Conservation (phyloP, 2,329 filamentous ascomycete genomes). For the Coccinonectria pachysandricola region DNA sequence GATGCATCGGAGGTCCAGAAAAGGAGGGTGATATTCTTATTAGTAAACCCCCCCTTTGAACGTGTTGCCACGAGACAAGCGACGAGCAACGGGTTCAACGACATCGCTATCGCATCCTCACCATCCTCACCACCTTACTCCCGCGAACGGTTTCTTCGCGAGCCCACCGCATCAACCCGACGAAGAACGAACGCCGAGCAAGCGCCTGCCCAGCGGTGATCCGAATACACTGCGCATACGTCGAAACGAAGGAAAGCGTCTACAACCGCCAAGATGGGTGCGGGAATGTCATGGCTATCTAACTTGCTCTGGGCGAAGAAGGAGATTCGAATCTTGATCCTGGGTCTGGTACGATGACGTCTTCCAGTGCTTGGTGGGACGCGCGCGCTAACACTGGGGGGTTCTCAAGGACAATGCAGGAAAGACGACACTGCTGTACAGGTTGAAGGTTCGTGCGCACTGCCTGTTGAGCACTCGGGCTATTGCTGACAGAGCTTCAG, state of each 20-base stretch:
- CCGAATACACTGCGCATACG: too few relatives aligned
- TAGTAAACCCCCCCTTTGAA: slow-evolving; percentile 9
- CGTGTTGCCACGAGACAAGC: slow-evolving; percentile 14
- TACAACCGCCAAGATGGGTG: slow-evolving; percentile 44
- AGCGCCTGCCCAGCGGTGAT: too few relatives aligned
- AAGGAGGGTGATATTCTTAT: slow-evolving; percentile 21
- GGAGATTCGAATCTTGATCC: slow-evolving; percentile 91
- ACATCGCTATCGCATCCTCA: slow-evolving; percentile 1
- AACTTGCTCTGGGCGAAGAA: slow-evolving; percentile 82
- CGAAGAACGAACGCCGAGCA: too few relatives aligned
- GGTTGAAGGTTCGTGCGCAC: slow-evolving; percentile 61
- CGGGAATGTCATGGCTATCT: slow-evolving; percentile 59
- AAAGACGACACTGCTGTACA: slow-evolving; percentile 94
- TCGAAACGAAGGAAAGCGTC: too few relatives aligned
- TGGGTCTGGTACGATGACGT: slow-evolving; percentile 62
- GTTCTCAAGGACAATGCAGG: slow-evolving; percentile 78
- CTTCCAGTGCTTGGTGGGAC: slow-evolving; percentile 5
- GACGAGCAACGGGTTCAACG: slow-evolving; percentile 12
- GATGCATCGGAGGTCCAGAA: slow-evolving; percentile 19
- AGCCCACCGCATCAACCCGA: slow-evolving; percentile 1
- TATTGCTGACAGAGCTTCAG: too few relatives aligned
- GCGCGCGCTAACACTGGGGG: slow-evolving; percentile 10
- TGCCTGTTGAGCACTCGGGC: too few relatives aligned
- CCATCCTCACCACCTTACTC: slow-evolving; percentile 1
- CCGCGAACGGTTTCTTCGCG: slow-evolving; percentile 1